phyloP scores from a whole-genome alignment of 2,329 filamentous ascomycete species.

The Arachnomyces sp. region DNA sequence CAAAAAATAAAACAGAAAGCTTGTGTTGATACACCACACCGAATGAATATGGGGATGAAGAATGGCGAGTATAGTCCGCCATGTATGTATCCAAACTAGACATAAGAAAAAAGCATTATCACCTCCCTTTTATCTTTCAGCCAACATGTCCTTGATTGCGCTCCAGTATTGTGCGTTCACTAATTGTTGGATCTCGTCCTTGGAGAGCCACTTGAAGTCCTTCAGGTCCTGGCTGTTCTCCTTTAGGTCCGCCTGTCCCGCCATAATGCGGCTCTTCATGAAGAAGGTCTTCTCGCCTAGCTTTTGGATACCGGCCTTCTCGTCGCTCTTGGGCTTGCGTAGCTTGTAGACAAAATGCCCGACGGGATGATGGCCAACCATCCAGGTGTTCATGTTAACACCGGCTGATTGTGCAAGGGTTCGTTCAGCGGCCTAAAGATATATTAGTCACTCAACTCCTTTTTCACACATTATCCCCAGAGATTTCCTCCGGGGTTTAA shows the following conservation, averaged over 20 bases:
- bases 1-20: no score
- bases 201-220: conserved; percentile 89
- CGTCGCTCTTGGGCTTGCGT: conserved; percentile 41
- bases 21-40: no score
- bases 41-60: no score
- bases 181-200: conserved; percentile 69
- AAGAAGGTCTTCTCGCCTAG: conserved; percentile 83
- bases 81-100: neutral
- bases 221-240: conserved; percentile 61
- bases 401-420: conserved; percentile 71
- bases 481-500: neutral
- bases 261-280: conserved; percentile 93
- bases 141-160: conserved; percentile 74
- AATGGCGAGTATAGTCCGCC: no score
- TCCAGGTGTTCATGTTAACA: conserved; percentile 97
- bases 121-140: conserved; percentile 55
- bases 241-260: conserved; percentile 78
- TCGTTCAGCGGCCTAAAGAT: conserved; percentile 66
- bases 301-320: conserved; percentile 28
- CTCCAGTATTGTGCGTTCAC: conserved; percentile 64
- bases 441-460: conserved; percentile 1
- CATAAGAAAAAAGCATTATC: neutral
- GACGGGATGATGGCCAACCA: conserved; percentile 83
- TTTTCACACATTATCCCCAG: conserved; percentile 1
- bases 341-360: conserved; percentile 64